These are phyloP conservation scores for Malus hybrid DNA, from an alignment of 331 rosid species.

Conservation along the genomic window DNA sequence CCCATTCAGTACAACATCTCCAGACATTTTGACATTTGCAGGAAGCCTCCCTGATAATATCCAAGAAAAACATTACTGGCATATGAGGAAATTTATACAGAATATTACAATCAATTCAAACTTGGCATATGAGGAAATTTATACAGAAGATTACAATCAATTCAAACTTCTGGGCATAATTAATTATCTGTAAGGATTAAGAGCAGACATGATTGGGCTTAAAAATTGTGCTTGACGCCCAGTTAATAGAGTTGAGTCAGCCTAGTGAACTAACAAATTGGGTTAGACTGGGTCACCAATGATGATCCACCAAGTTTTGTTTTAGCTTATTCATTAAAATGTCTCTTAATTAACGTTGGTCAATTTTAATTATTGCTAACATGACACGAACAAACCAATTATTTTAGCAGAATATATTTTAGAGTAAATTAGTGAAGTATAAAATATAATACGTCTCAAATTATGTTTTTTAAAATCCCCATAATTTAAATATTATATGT, in stretches of 20 bases:
- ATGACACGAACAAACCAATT: too few species aligned
- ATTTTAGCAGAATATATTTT: too few species aligned
- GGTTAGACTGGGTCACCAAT: not conserved
- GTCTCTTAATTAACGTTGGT: too few species aligned
- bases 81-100: not conserved
- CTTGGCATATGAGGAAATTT: too few species aligned
- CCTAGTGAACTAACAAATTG: not conserved
- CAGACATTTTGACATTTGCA: not conserved
- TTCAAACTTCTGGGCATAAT: not conserved
- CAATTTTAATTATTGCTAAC: too few species aligned
- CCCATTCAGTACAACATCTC: conserved; percentile 9
- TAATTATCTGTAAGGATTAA: not conserved
- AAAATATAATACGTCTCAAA: too few species aligned
- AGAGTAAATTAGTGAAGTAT: too few species aligned
- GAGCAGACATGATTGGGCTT: not conserved
- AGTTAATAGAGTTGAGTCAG: not conserved
- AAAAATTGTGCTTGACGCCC: not conserved
- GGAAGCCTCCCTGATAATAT: conserved; percentile 10
- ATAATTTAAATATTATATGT: too few species aligned
- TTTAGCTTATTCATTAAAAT: too few species aligned
- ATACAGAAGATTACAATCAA: not conserved
- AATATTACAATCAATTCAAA: not conserved
- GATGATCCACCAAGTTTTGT: not conserved
- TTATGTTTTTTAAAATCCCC: too few species aligned
- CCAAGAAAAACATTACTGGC: not conserved